A percentile compares a stretch with the other conserved stretches of the same genome.
Conservation (phyloP, 441 rosid species). For the Gossypium laxum region DNA sequence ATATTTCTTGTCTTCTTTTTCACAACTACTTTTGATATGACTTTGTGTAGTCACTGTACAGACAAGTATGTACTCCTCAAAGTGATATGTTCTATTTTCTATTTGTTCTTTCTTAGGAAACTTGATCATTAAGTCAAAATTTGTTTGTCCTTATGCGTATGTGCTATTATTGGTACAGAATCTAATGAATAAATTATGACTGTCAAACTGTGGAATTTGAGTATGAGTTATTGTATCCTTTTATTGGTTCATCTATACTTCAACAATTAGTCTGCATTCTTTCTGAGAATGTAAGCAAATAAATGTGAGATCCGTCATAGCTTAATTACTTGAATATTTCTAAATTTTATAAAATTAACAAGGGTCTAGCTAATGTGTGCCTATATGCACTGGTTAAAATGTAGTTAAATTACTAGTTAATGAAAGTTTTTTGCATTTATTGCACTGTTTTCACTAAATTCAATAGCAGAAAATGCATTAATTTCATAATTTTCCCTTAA, state of each 20-base stretch:
- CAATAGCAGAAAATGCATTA: not conserved
- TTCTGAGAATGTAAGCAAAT: not conserved
- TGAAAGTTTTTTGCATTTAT: not conserved
- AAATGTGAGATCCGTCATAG: not conserved
- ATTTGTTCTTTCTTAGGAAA: not conserved
- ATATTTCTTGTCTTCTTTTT: conserved; percentile 2
- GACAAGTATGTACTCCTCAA: not conserved
- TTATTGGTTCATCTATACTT: not conserved
- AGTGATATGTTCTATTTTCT: not conserved
- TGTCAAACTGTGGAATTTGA: not conserved
- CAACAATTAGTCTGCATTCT: not conserved
- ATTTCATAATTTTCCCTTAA: not conserved
- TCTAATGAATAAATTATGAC: not conserved
- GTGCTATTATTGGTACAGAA: not conserved
- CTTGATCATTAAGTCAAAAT: not conserved
- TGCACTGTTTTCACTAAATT: not conserved
- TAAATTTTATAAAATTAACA: not conserved
- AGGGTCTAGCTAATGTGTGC: not conserved
- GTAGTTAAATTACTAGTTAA: not conserved
- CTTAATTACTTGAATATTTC: not conserved
- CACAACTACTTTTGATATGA: not conserved
- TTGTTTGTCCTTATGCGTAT: not conserved
- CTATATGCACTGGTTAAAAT: not conserved
- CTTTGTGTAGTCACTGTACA: not conserved
- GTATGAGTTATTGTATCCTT: not conserved